phyloP scores from a whole-genome alignment of 2,329 filamentous ascomycete species.

The Alternaria postmessia region DNA sequence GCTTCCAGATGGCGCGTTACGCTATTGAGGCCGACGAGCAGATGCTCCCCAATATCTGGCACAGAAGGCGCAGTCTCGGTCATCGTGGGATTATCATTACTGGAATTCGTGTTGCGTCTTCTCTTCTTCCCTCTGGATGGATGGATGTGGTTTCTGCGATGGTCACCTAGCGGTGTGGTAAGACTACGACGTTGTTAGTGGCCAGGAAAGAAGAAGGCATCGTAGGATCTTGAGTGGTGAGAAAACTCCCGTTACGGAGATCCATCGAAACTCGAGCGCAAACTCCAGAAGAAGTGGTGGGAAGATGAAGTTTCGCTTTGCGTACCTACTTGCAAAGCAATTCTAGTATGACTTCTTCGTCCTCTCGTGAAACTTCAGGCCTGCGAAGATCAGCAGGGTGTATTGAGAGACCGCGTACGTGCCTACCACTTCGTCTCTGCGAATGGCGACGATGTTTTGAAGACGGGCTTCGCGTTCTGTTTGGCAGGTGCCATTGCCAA shows the following conservation, averaged over 20 bases:
- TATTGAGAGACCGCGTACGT: not conserved
- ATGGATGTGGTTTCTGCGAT: slow-evolving; percentile 63
- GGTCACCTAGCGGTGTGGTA: slow-evolving; percentile 68
- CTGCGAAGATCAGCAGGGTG: slow-evolving; percentile 51
- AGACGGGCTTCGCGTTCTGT: slow-evolving; percentile 60
- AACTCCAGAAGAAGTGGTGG: not conserved
- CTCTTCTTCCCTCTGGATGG: slow-evolving; percentile 69
- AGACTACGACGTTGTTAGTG: slow-evolving; percentile 56
- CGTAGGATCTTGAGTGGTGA: not conserved
- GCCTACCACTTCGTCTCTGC: slow-evolving; percentile 67
- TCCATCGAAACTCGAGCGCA: not conserved
- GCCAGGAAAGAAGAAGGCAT: not conserved
- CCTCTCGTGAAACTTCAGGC: slow-evolving; percentile 65
- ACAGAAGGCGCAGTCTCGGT: slow-evolving; percentile 53
- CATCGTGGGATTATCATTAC: slow-evolving; percentile 8
- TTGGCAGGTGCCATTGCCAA: slow-evolving; percentile 36
- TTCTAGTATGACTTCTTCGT: slow-evolving; percentile 72
- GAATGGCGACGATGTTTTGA: slow-evolving; percentile 72
- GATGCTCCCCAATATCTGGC: slow-evolving; percentile 57
- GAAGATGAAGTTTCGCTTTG: not conserved
- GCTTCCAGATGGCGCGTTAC: slow-evolving; percentile 68
- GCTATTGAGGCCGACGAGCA: slow-evolving; percentile 71
- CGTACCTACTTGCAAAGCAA: slow-evolving; percentile 69
- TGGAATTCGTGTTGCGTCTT: slow-evolving; percentile 27
- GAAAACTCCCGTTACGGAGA: not conserved